A percentile compares a stretch with the other conserved stretches of the same genome.
Conservation (phyloP, 2,329 filamentous ascomycete genomes). For the Paramyrothecium sp. region DNA sequence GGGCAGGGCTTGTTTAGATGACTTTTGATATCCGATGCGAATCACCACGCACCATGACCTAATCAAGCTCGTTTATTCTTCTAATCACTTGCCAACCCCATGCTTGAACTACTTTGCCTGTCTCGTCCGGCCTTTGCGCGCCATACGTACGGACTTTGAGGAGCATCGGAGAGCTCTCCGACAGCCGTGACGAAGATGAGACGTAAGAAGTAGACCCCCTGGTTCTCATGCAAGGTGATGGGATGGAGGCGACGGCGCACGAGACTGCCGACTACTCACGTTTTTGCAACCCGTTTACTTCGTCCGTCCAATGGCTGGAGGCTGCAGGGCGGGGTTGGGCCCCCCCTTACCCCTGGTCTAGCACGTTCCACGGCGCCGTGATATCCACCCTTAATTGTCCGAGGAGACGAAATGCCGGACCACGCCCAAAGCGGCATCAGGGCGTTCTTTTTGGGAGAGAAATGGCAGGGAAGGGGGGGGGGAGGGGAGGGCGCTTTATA, state of each 20-base stretch:
- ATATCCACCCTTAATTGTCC: background rate
- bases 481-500: background rate
- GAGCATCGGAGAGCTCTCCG: background rate
- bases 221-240: background rate
- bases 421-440: background rate
- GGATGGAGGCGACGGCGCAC: background rate
- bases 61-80: background rate
- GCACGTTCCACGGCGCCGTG: background rate
- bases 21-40: background rate
- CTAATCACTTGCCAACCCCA: no score
- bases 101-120: no score
- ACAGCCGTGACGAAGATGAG: background rate
- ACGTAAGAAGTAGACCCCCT: background rate
- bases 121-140: no score
- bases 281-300: background rate
- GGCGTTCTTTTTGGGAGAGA: background rate
- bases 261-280: background rate
- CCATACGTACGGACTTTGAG: background rate
- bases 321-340: background rate
- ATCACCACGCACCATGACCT: background rate
- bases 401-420: background rate
- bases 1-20: background rate
- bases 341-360: background rate
- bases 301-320: background rate
- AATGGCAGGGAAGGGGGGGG: background rate